Evolutionary conservation across 2,329 filamentous ascomycete genomes (phyloP).

Genomic region (Ophiocordyceps unilateralis): DNA sequence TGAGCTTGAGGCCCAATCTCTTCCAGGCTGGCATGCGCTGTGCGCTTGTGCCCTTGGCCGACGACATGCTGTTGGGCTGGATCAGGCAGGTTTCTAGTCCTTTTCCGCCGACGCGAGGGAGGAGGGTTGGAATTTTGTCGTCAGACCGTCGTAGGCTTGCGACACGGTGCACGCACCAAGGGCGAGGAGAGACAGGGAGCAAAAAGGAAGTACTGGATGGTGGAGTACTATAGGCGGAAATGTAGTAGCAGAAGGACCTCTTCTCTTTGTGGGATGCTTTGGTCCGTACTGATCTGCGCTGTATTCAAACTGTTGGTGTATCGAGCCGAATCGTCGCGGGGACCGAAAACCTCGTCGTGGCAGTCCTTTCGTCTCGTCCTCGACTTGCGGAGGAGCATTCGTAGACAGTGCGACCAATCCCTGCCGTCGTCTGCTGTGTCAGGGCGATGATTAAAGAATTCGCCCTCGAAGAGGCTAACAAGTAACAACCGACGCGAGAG

Average conservation of each 20-base stretch:
- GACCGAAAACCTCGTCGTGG: not conserved
- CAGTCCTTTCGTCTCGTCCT: not conserved
- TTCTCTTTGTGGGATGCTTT: not conserved
- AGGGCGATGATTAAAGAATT: not conserved
- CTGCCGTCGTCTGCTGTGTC: not conserved
- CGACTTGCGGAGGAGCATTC: not conserved
- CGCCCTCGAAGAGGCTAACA: not conserved
- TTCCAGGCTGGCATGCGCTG: constrained; percentile 41
- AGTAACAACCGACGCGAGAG: not conserved
- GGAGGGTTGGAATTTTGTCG: constrained; percentile 1
- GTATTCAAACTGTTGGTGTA: too few relatives aligned
- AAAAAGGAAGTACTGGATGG: not conserved
- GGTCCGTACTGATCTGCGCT: not conserved
- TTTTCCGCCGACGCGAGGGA: constrained; percentile 1
- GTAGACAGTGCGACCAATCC: not conserved
- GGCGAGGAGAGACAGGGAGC: not conserved
- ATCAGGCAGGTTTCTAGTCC: constrained; percentile 6
- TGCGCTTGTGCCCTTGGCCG: constrained; percentile 23
- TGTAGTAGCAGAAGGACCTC: too few relatives aligned
- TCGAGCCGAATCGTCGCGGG: not conserved
- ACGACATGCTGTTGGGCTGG: constrained; percentile 22
- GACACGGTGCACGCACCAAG: not conserved
- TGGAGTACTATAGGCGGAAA: not conserved
- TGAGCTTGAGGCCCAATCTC: constrained; percentile 46
- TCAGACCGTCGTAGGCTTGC: not conserved